Evolutionary conservation across 495 filamentous ascomycete species (phyloP).

Genomic region (Penicillium paxilli): DNA sequence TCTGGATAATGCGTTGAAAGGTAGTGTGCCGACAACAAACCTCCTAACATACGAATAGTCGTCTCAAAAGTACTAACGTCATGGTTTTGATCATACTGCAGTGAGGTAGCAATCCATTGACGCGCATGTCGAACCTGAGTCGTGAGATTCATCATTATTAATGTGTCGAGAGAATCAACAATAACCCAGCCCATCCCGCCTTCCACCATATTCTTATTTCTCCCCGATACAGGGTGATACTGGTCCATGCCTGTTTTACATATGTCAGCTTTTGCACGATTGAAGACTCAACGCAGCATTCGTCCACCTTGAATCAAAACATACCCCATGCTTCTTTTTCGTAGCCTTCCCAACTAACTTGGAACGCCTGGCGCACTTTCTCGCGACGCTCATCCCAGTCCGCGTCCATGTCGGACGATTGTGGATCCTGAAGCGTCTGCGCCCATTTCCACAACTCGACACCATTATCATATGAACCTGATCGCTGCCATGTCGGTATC

Average conservation of each 20-base stretch:
- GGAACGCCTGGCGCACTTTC: slow-evolving; percentile 86
- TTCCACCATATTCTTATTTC: slow-evolving; percentile 76
- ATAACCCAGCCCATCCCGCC: slow-evolving; percentile 91
- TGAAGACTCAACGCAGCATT: not conserved
- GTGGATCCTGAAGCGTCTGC: slow-evolving; percentile 33
- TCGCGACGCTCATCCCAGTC: slow-evolving; percentile 76
- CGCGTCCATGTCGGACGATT: slow-evolving; percentile 27
- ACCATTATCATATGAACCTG: slow-evolving; percentile 24
- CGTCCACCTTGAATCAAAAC: too few species aligned
- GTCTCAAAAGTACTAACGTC: slow-evolving; percentile 99
- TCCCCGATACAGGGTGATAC: slow-evolving; percentile 79
- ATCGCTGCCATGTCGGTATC: slow-evolving; percentile 8
- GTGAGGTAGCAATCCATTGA: slow-evolving; percentile 81
- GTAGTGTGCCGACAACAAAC: slow-evolving; percentile 92
- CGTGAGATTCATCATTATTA: slow-evolving; percentile 98
- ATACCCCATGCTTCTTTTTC: slow-evolving; percentile 92
- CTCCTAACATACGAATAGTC: slow-evolving; percentile 96
- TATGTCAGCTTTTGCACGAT: too few species aligned
- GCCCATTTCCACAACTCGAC: slow-evolving; percentile 44
- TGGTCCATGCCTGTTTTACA: slow-evolving; percentile 69
- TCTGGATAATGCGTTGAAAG: slow-evolving; percentile 72
- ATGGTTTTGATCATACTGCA: slow-evolving; percentile 87
- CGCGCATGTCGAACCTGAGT: slow-evolving; percentile 80
- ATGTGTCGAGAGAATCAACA: slow-evolving; percentile 89
- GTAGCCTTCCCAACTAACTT: slow-evolving; percentile 88